Percentiles rank a stretch among this genome's conserved stretches.
Evolutionary conservation across 2,329 filamentous ascomycete genomes (phyloP).

Genomic region (Pleoardoris graminearum): DNA sequence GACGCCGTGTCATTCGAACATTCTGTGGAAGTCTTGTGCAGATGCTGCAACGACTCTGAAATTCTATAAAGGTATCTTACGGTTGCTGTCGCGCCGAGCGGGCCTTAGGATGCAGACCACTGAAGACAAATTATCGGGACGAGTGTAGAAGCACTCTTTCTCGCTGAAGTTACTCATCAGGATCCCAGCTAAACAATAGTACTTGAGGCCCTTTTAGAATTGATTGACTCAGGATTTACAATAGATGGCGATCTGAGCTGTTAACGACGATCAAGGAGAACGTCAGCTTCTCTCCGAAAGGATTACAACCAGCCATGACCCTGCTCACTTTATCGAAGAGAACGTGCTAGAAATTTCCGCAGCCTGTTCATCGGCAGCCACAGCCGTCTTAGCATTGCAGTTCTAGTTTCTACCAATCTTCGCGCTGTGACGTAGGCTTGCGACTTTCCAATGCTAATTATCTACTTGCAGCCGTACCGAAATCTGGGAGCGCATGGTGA

Average conservation of each 20-base stretch:
- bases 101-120: too few species aligned
- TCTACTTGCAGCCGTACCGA: slow-evolving; percentile 5
- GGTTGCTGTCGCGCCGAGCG: too few species aligned
- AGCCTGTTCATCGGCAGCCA: background rate
- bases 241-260: background rate
- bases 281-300: background rate
- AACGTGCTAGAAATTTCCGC: background rate
- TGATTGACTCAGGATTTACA: background rate
- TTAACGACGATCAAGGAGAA: background rate
- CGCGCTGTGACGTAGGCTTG: background rate
- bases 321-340: background rate
- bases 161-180: too few species aligned
- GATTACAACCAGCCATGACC: background rate
- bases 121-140: too few species aligned
- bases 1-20: too few species aligned
- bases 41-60: too few species aligned
- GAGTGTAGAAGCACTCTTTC: too few species aligned
- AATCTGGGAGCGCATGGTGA: background rate
- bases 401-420: background rate
- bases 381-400: slow-evolving; percentile 1
- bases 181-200: too few species aligned
- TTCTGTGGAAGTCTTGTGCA: too few species aligned
- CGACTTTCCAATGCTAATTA: background rate
- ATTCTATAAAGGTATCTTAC: too few species aligned
- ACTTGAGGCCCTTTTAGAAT: too few species aligned